Evolutionary conservation across 768 basidiomycete genomes (phyloP).

Genomic region (Rubroboletus satanas): DNA sequence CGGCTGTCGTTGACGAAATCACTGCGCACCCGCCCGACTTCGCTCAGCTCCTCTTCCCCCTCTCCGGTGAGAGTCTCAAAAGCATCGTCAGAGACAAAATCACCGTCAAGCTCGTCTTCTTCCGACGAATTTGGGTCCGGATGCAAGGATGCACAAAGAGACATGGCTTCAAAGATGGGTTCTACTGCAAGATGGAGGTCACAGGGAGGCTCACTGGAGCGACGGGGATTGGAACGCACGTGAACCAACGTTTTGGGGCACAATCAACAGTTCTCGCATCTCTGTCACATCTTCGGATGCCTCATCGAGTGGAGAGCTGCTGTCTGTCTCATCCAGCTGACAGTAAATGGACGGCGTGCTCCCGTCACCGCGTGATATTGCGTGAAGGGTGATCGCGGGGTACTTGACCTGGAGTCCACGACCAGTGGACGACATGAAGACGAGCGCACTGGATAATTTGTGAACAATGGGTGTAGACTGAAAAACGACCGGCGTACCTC

Average conservation of each 20-base stretch:
- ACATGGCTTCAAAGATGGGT: constrained; percentile 81
- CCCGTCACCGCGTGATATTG: constrained; percentile 60
- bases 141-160: constrained; percentile 79
- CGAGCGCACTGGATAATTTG: constrained; percentile 52
- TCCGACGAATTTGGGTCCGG: constrained; percentile 53
- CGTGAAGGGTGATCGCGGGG: constrained; percentile 89
- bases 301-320: constrained; percentile 35
- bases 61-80: constrained; percentile 53
- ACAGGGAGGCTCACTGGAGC: not conserved
- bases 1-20: constrained; percentile 75
- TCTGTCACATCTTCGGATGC: constrained; percentile 37
- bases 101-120: constrained; percentile 48
- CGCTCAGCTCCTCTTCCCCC: constrained; percentile 70
- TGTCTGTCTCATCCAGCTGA: constrained; percentile 76
- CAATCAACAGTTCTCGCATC: constrained; percentile 80
- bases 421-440: constrained; percentile 68
- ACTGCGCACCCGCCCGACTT: constrained; percentile 92
- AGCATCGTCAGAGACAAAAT: constrained; percentile 48
- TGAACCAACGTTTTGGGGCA: constrained; percentile 53
- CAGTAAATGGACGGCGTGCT: constrained; percentile 78
- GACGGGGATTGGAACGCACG: constrained; percentile 44
- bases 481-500: constrained; percentile 47
- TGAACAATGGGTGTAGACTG: constrained; percentile 6
- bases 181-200: constrained; percentile 52
- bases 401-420: constrained; percentile 83